A percentile compares a stretch with the other conserved stretches of the same genome.
Conservation (phyloP, 2,329 filamentous ascomycete genomes). For the Pseudocercospora pini-densiflorae region DNA sequence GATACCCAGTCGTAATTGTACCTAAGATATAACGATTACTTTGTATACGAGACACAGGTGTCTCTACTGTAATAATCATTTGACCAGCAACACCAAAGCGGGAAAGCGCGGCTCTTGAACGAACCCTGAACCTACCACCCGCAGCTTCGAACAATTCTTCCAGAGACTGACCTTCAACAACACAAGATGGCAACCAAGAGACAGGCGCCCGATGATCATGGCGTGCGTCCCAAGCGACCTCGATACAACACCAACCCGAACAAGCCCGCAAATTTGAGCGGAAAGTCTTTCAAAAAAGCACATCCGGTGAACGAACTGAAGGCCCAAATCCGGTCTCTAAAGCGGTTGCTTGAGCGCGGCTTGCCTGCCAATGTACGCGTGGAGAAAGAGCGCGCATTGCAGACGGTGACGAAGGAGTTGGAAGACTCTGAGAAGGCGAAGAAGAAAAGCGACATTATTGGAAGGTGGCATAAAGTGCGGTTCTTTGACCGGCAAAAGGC, state of each 20-base stretch:
- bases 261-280: constrained; percentile 25
- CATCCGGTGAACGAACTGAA: constrained; percentile 65
- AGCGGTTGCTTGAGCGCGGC: constrained; percentile 65
- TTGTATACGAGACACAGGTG: background rate
- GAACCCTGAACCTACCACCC: background rate
- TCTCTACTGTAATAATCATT: background rate
- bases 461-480: constrained; percentile 79
- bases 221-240: constrained; percentile 8
- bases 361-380: constrained; percentile 70
- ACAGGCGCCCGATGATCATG: constrained; percentile 21
- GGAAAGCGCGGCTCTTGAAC: background rate
- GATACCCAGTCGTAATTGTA: background rate
- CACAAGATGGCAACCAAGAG: constrained; percentile 30
- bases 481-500: constrained; percentile 87
- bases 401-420: constrained; percentile 68
- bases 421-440: constrained; percentile 63
- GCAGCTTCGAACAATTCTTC: background rate
- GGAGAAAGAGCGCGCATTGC: constrained; percentile 74
- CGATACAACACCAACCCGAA: constrained; percentile 13
- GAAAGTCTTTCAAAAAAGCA: constrained; percentile 40
- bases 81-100: background rate
- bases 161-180: background rate
- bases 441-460: constrained; percentile 71
- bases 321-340: constrained; percentile 72
- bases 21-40: background rate